Evolutionary conservation across 1,139 yeast species (phyloP).

Genomic region (Sugiyamaella castrensis): DNA sequence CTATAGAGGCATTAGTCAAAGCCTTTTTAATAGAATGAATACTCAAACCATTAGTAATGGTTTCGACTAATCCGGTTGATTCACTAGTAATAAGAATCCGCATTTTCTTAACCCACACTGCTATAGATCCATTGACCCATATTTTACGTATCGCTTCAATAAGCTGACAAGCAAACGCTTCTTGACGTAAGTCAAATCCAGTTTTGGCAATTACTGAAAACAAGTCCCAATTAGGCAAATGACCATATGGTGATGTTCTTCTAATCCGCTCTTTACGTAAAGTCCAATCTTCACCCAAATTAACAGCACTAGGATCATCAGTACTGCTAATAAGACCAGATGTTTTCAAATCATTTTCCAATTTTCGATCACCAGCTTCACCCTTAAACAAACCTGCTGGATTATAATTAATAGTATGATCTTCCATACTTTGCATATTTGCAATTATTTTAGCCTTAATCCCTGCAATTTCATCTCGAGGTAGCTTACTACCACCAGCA

Average conservation of each 20-base stretch:
- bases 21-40: constrained; percentile 93
- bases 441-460: constrained; percentile 76
- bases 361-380: constrained; percentile 84
- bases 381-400: constrained; percentile 58
- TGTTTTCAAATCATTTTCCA: constrained; percentile 84
- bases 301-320: constrained; percentile 47
- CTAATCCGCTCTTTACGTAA: constrained; percentile 77
- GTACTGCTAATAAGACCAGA: constrained; percentile 53
- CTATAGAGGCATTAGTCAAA: constrained; percentile 68
- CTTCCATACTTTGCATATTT: constrained; percentile 87
- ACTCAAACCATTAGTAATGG: constrained; percentile 90
- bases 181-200: constrained; percentile 93
- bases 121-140: constrained; percentile 67
- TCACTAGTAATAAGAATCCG: constrained; percentile 87
- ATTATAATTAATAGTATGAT: constrained; percentile 40
- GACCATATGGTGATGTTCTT: constrained; percentile 75
- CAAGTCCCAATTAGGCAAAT: constrained; percentile 86
- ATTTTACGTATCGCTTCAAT: constrained; percentile 80
- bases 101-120: constrained; percentile 92
- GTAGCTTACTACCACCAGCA: constrained; percentile 56
- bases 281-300: constrained; percentile 90
- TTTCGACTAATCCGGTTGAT: constrained; percentile 87
- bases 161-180: constrained; percentile 94
- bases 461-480: constrained; percentile 68
- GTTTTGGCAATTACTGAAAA: constrained; percentile 95